Evolutionary conservation across 179 eudicot genomes (phyloP), one percentile per base, ranked within the genome.

Genomic region (Nepenthes alata): DNA sequence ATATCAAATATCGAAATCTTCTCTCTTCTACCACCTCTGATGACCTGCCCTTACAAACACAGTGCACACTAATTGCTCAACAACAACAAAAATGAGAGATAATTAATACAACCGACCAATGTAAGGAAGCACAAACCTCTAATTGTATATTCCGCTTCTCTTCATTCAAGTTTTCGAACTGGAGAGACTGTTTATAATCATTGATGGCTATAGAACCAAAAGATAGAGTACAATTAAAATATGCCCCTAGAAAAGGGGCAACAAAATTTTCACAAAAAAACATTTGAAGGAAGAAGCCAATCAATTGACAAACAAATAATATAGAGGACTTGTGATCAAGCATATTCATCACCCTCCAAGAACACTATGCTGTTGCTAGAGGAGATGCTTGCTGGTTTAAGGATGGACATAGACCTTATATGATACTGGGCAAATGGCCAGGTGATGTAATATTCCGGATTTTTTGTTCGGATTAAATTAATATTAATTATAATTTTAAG

Each of bases 161-260:
- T 51, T 76, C 88, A 56, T 85, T 90, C 69, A 90, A 72, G 68
- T 77, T 90, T 68, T 90, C 86, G 66, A 90, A 90, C 78, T 88
- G 94, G 61, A 90, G 90, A 66, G 97, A 90, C 60, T 91, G 97
- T 50, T 81, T 74, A 71, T 91, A 85, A 70, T 91, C 97, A 67
- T 91, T 88, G 52, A 76, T 71, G 37, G 97, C 97, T 91, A 64
- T 59, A 53, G 47, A 11, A 57, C 41, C 13, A 59, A 37, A 47
- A 55, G 45, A 65, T 9, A 45, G 2, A 55, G 25, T 3, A 4
- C 35, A 54, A 3, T 48, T 54, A 38, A 36, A 35, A 41, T 25
- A 25, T 25, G 25, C 25, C 25, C 25, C 25, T 25, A 25, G 25
- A 25, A 25, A 25, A 25, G 25, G 8, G 25, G 25, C 25, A 25